A percentile compares a stretch with the other conserved stretches of the same genome.
Conservation (phyloP, 306 rosid species). For the Sophora flavescens region DNA sequence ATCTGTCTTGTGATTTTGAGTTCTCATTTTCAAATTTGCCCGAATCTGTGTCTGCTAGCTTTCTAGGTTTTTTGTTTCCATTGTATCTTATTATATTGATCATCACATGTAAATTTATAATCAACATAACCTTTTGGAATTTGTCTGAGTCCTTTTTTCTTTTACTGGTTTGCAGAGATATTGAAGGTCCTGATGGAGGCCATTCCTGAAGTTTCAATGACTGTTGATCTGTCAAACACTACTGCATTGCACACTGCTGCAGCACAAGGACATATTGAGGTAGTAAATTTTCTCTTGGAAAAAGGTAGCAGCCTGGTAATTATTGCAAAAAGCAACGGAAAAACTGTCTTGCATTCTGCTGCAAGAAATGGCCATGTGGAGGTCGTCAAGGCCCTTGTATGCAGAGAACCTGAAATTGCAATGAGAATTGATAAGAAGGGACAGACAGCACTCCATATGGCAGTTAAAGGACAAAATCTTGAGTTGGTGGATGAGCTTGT, state of each 20-base stretch:
- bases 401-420: constrained; percentile 65
- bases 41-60: not conserved
- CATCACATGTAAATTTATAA: constrained; percentile 6
- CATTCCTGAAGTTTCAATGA: constrained; percentile 75
- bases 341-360: constrained; percentile 84
- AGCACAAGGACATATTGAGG: constrained; percentile 70
- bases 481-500: constrained; percentile 68
- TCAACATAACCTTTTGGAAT: constrained; percentile 21
- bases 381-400: constrained; percentile 65
- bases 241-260: constrained; percentile 88
- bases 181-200: constrained; percentile 70
- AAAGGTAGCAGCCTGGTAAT: constrained; percentile 52
- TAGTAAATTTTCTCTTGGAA: constrained; percentile 68
- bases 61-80: constrained; percentile 16
- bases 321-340: constrained; percentile 78
- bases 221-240: constrained; percentile 77
- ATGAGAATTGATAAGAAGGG: constrained; percentile 72
- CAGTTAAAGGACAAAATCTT: constrained; percentile 74
- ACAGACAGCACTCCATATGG: constrained; percentile 91
- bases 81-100: constrained; percentile 7
- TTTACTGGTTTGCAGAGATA: constrained; percentile 60
- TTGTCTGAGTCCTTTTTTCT: constrained; percentile 36
- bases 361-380: constrained; percentile 77
- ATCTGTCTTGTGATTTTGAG: constrained; percentile 4
- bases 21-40: constrained; percentile 2